Base-by-base conservation (phyloP, 306 rosid genomes). In the Nissolia schottii region DNA sequence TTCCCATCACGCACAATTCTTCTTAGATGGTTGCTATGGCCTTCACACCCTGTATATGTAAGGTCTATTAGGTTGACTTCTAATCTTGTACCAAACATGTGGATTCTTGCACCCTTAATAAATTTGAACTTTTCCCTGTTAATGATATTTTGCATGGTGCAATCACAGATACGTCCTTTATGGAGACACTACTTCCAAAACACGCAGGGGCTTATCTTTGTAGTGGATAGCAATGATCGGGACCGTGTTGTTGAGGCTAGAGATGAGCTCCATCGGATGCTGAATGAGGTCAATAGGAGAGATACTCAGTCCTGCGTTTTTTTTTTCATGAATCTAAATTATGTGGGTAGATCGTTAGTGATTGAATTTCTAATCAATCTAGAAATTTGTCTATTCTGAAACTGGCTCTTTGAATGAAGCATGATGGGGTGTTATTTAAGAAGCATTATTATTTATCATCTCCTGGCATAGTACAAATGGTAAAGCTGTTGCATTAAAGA, bases 191-290 rank as follows among this genome's bases (percentile, higher is more conserved):
- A n/a, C n/a, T n/a, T n/a, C n/a, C n/a, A n/a, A n/a, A n/a, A n/a
- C n/a, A n/a, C n/a, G 2, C 87, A 18, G 27, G 91, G 91, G 38
- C 81, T 84, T 50, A 84, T 87, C 70, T 84, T 87, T 7, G 88
- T 81, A 57, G 91, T 87, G 71, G 91, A 84, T 49, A 81, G 91
- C 83, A 86, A 86, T 43, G 88, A 84, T 67, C 85, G 83, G n/a
- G 91, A 84, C 49, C 76, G 83, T 81, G 84, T 64, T 85, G 81
- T 78, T n/a, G n/a, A n/a, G n/a, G n/a, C n/a, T n/a, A n/a, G n/a
- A n/a, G n/a, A n/a, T n/a, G n/a, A n/a, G n/a, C 67, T 87, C 51
- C 88, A 84, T 38, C 79, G 85, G 31, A 87, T 84, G 87, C 80
- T 86, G 80, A 86, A 86, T 81, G 91, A 84, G 91, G 91, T 86